Evolutionary conservation across 2,329 filamentous ascomycete genomes (phyloP), one percentile per base, ranked within the genome.

Genomic region (Xylariales sp.): DNA sequence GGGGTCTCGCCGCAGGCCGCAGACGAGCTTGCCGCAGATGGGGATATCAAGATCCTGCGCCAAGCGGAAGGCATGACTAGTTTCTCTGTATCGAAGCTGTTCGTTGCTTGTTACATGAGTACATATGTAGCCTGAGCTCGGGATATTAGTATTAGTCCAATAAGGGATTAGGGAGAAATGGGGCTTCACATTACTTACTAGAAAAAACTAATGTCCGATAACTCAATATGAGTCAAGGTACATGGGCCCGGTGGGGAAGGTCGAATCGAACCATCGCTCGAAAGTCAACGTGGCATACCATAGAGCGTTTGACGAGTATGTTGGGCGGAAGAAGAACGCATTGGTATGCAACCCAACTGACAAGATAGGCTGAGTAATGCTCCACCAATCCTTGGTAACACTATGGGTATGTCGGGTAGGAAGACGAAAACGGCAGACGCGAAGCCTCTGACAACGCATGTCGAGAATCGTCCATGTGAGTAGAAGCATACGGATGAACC

Each of bases 321-420:
- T 51, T 53, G 51, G 51, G 53, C 52, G 45, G 50, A 49, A 47
- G 53, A 46, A 47, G 48, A 51, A 54, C 45, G 47, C 51, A 52
- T 50, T 59, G 52, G 51, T 55, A 59, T 60, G 57, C 52, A 59
- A 60, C 55, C 56, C 53, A 57, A 57, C 29, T 53, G 48, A 52
- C 46, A 45, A 57, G 52, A 52, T 46, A 52, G 51, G 50, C 48
- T 56, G 54, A 51, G 53, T 54, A 53, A 53, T 56, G 51, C 52
- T 53, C 43, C 49, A 52, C 54, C 51, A 55, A 51, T 55, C 49
- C 48, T 51, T 38, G 48, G 40, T 29, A 44, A 38, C 46, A 45
- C 47, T 52, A 40, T 40, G 38, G 38, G 25, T 22, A 15, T 51
- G 50, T 47, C 52, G 52, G 54, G 51, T 49, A 54, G 48, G 51